A percentile compares a stretch with the other conserved stretches of the same genome.
Evolutionary conservation across 371 early-diverging fungal genomes (phyloP).

Genomic region (Rozella allomycis): DNA sequence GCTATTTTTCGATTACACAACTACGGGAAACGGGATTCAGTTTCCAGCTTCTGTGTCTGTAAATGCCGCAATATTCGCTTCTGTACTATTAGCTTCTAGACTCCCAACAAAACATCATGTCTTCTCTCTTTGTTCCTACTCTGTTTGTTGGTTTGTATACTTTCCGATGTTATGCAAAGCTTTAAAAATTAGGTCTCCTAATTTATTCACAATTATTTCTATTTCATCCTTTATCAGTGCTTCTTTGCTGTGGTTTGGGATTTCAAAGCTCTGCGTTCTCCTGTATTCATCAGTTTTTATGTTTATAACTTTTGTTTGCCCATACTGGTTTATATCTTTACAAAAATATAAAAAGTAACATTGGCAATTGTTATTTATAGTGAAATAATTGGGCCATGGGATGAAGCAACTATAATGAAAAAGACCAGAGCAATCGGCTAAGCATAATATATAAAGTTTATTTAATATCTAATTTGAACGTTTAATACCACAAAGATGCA

Average conservation of each 20-base stretch:
- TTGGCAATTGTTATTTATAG: conserved; percentile 10
- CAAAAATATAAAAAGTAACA: conserved; percentile 76
- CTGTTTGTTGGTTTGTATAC: conserved; percentile 73
- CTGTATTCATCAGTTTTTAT: conserved; percentile 39
- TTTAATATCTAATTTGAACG: no score
- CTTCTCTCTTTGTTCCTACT: conserved; percentile 62
- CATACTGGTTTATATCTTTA: conserved; percentile 68
- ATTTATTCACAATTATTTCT: background rate
- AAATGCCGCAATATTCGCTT: conserved; percentile 85
- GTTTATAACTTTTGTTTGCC: conserved; percentile 64
- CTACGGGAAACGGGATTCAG: conserved; percentile 34
- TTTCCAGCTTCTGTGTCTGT: conserved; percentile 80
- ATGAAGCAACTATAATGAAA: conserved; percentile 53
- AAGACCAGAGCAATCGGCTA: no score
- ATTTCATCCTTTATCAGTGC: conserved; percentile 16
- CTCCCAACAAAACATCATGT: conserved; percentile 58
- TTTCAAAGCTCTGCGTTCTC: conserved; percentile 43
- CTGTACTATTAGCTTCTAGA: conserved; percentile 77
- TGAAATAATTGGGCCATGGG: conserved; percentile 91
- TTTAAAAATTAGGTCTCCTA: conserved; percentile 1
- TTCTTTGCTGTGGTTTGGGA: conserved; percentile 32
- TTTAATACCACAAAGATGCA: no score
- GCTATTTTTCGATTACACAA: conserved; percentile 66
- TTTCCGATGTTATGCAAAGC: conserved; percentile 47
- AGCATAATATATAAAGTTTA: no score